Conservation (phyloP, 1,284 basidiomycete species). For the Apiotrichum veenhuisii region DNA sequence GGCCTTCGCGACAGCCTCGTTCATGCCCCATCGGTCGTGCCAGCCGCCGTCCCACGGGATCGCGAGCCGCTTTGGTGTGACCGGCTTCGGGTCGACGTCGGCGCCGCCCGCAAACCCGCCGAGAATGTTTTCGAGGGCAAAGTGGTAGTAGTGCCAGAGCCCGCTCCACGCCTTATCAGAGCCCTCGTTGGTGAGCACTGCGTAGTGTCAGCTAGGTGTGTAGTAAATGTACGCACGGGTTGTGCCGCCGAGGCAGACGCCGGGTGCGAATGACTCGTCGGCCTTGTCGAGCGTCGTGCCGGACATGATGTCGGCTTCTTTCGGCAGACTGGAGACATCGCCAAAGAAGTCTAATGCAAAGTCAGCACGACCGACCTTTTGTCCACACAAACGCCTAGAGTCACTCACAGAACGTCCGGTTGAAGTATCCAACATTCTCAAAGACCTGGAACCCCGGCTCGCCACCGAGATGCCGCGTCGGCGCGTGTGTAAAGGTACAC, state of each 20-base stretch:
- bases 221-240: not conserved
- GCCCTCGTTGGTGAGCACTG: slow-evolving; percentile 27
- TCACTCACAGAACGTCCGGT: slow-evolving; percentile 20
- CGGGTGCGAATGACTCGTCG: not conserved
- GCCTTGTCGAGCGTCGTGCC: slow-evolving; percentile 1
- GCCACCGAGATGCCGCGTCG: slow-evolving; percentile 13
- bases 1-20: slow-evolving; percentile 21
- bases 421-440: slow-evolving; percentile 23
- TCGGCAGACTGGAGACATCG: not conserved
- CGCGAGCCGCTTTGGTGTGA: slow-evolving; percentile 18
- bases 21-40: slow-evolving; percentile 25
- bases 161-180: slow-evolving; percentile 16
- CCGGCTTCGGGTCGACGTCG: not conserved
- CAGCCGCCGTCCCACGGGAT: slow-evolving; percentile 14
- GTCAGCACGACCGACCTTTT: not conserved
- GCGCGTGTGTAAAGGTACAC: not conserved
- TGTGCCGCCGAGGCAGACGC: not conserved
- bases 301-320: slow-evolving; percentile 16
- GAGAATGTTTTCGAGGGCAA: slow-evolving; percentile 70
- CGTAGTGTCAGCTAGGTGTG: not conserved
- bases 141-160: slow-evolving; percentile 68
- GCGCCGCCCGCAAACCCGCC: slow-evolving; percentile 58
- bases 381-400: not conserved
- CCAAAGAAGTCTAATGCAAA: slow-evolving; percentile 7
- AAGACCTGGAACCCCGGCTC: slow-evolving; percentile 24